These are phyloP conservation scores for Populus nigra DNA, from an alignment of 345 rosid species.

Conservation along the genomic window DNA sequence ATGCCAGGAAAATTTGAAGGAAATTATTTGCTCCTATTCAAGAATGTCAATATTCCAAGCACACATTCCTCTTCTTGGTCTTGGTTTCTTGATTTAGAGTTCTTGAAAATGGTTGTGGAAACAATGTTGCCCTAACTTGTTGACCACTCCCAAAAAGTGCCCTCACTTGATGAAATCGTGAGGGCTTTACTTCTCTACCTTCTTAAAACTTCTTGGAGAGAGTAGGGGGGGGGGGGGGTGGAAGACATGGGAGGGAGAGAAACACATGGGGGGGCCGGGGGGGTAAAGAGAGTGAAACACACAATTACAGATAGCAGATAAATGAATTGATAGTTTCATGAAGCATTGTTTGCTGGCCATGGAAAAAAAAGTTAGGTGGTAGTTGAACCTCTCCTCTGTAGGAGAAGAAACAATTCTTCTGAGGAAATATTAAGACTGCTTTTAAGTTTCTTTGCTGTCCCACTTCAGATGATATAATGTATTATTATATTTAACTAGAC, in stretches of 20 bases:
- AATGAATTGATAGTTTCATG: constrained; percentile 47
- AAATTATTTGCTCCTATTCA: not conserved
- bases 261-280: not conserved
- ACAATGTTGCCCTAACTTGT: constrained; percentile 1
- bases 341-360: constrained; percentile 46
- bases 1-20: not conserved
- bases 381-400: constrained; percentile 56
- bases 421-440: constrained; percentile 3
- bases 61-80: not conserved
- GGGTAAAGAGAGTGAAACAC: not conserved
- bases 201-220: not conserved
- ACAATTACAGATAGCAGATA: not conserved
- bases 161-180: constrained; percentile 7
- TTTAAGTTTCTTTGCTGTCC: constrained; percentile 1
- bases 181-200: not conserved
- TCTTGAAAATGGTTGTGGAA: constrained; percentile 10
- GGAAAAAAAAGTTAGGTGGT: constrained; percentile 59
- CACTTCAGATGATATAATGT: not conserved
- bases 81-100: not conserved
- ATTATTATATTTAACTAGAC: not conserved
- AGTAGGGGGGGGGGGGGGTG: not conserved
- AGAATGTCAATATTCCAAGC: not conserved
- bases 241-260: constrained; percentile 3
- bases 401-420: constrained; percentile 21
- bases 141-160: constrained; percentile 1